These are phyloP conservation scores for Termitomyces eurrhizus DNA, from an alignment of 768 basidiomycete genomes.

Conservation along the genomic window DNA sequence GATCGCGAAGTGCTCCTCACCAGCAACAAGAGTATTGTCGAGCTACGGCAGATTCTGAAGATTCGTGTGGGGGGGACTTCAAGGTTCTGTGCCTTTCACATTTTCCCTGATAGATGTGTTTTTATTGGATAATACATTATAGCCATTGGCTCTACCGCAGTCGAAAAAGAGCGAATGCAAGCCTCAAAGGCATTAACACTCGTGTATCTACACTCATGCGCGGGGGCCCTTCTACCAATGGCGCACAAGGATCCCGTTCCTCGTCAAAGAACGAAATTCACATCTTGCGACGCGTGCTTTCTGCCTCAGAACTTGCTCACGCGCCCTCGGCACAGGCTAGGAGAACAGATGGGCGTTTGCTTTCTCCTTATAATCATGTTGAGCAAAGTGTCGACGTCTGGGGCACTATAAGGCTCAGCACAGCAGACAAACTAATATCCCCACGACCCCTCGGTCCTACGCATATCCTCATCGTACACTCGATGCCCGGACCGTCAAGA, in stretches of 20 bases:
- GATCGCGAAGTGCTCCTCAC: slow-evolving; percentile 30
- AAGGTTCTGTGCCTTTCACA: slow-evolving; percentile 13
- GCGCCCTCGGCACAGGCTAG: slow-evolving; percentile 6
- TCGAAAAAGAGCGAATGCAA: slow-evolving; percentile 20
- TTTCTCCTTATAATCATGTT: slow-evolving; percentile 4
- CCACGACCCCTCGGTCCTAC: slow-evolving; percentile 33
- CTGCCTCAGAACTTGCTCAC: slow-evolving; percentile 18
- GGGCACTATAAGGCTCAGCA: slow-evolving; percentile 23
- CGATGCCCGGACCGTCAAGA: slow-evolving; percentile 5
- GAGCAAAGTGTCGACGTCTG: slow-evolving; percentile 19
- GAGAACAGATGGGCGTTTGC: background rate
- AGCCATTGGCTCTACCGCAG: slow-evolving; percentile 32
- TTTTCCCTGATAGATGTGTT: background rate
- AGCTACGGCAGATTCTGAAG: slow-evolving; percentile 28
- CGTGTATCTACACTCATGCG: slow-evolving; percentile 23
- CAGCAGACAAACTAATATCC: slow-evolving; percentile 27
- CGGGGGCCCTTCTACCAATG: background rate
- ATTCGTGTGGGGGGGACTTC: slow-evolving; percentile 19
- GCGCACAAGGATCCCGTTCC: slow-evolving; percentile 3
- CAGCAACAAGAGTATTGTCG: slow-evolving; percentile 22
- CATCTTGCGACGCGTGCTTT: slow-evolving; percentile 23
- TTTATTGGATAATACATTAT: too few species aligned
- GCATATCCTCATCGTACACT: slow-evolving; percentile 28
- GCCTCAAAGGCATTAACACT: slow-evolving; percentile 21
- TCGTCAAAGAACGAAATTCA: slow-evolving; percentile 11